Base-by-base conservation (phyloP, 73 alveolate species). In the Diophrys appendiculata region DNA sequence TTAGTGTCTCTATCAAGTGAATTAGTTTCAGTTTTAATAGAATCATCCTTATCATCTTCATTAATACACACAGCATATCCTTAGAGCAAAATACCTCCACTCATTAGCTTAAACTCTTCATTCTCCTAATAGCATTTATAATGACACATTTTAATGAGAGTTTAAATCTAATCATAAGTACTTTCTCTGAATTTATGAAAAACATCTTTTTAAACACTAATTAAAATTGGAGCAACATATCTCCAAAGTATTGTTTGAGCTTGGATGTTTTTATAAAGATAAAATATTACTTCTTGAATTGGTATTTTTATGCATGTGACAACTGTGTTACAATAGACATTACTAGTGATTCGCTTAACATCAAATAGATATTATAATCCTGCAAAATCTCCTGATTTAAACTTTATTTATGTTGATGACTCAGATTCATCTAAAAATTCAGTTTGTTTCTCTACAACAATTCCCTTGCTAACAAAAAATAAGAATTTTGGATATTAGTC, bases 381-480 rank as follows among this genome's bases (percentile, higher is more conserved):
- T 31, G 29, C 54, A 5, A 67, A 23, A 3, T 67, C 75, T 3
- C 75, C 75, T 67, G 52, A 23, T 26, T 54, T 23, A 24, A 23
- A 31, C 54, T 67, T 67, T 54, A 25, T 56, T 78, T 77, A 23
- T 69, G 14, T 65, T 65, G 3, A 29, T 77, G n/a, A 29, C 76
- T 43, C n/a, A n/a, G n/a, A n/a, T n/a, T n/a, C 18, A 11, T 43
- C 60, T 43, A 11, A 5, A 43, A 43, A 43, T 43, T 43, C 60
- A 43, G n/a, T 18, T 43, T 11, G n/a, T 43, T 76, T 76, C 54
- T 76, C 85, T 8, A 23, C 43, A 28, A 76, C 70, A 25, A 64
- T 34, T 32, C 85, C 85, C 54, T 65, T 76, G 13, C 77, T 29
- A 24, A 76, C 34, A 34, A 52, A 76, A 65, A 31, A 76, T 0